Evolutionary conservation across 768 basidiomycete genomes (phyloP).

Genomic region (Leccinellum albellum): DNA sequence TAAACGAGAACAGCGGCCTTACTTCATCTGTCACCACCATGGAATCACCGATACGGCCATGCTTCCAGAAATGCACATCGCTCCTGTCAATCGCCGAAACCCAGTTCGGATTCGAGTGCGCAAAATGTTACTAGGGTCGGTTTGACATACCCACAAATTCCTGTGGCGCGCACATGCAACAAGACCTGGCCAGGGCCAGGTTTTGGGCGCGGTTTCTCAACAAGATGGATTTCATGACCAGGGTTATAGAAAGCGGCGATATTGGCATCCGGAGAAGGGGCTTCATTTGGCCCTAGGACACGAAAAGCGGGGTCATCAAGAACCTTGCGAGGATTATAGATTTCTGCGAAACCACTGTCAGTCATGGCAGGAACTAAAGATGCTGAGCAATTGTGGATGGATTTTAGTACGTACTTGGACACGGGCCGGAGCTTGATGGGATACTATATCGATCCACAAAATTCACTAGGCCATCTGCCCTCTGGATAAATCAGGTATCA

Average conservation of each 20-base stretch:
- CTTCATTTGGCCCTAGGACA: slow-evolving; percentile 48
- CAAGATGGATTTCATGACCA: slow-evolving; percentile 59
- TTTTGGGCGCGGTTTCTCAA: slow-evolving; percentile 57
- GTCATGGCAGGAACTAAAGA: slow-evolving; percentile 14
- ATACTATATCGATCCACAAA: neutral
- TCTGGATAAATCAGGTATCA: neutral
- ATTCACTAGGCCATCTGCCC: neutral
- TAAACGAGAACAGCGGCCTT: neutral
- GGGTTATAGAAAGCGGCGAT: slow-evolving; percentile 67
- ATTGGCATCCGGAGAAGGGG: slow-evolving; percentile 45
- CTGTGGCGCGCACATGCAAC: slow-evolving; percentile 62
- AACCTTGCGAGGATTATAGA: slow-evolving; percentile 54
- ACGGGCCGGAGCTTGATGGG: neutral
- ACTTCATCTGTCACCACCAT: slow-evolving; percentile 71
- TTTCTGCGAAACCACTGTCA: slow-evolving; percentile 32
- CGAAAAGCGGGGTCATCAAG: slow-evolving; percentile 54
- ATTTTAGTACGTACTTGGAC: neutral
- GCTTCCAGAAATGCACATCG: slow-evolving; percentile 73
- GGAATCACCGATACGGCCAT: slow-evolving; percentile 63
- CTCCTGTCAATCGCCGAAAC: slow-evolving; percentile 42
- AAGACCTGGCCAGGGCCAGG: slow-evolving; percentile 66
- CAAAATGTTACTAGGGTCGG: neutral
- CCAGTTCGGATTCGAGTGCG: neutral
- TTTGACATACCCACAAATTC: slow-evolving; percentile 58
- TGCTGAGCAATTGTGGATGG: neutral